Evolutionary conservation across 352 stramenopile genomes (phyloP).

Genomic region (Pythium pectinolyticum): DNA sequence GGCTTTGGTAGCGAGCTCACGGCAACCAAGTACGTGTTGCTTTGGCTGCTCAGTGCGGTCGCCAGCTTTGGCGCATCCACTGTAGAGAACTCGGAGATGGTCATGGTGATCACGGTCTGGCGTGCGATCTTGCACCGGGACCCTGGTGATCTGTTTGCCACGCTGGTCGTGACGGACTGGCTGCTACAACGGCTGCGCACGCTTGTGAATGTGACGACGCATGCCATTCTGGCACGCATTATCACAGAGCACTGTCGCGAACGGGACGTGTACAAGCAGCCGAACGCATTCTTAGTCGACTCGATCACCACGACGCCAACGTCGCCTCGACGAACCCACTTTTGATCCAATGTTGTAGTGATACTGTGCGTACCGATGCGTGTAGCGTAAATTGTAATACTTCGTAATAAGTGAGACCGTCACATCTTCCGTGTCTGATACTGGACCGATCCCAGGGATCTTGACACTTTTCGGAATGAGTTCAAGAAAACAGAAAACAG

Average conservation of each 20-base stretch:
- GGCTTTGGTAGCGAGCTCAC: conserved; percentile 51
- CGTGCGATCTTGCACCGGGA: conserved; percentile 53
- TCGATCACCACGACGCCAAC: not conserved
- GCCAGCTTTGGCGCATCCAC: conserved; percentile 59
- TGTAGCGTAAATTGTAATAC: not conserved
- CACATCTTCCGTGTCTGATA: too few species aligned
- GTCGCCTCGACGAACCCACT: not conserved
- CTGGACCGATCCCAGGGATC: too few species aligned
- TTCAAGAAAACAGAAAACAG: too few species aligned
- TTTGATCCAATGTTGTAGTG: not conserved
- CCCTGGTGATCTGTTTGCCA: conserved; percentile 49
- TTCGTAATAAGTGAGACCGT: too few species aligned
- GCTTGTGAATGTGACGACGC: conserved; percentile 72
- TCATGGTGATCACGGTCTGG: conserved; percentile 80
- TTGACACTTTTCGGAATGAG: too few species aligned
- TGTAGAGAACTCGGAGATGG: conserved; percentile 65
- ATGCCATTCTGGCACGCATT: conserved; percentile 74
- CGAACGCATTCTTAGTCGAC: conserved; percentile 8
- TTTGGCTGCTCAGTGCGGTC: conserved; percentile 59
- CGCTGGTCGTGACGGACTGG: conserved; percentile 70
- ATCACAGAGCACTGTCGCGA: conserved; percentile 62
- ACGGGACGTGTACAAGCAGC: conserved; percentile 16
- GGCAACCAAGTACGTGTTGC: conserved; percentile 47
- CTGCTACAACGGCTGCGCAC: conserved; percentile 65
- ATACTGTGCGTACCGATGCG: not conserved